A percentile compares a stretch with the other conserved stretches of the same genome.
phyloP scores from a whole-genome alignment of 179 eudicot genomes.

The Nepenthes alata region DNA sequence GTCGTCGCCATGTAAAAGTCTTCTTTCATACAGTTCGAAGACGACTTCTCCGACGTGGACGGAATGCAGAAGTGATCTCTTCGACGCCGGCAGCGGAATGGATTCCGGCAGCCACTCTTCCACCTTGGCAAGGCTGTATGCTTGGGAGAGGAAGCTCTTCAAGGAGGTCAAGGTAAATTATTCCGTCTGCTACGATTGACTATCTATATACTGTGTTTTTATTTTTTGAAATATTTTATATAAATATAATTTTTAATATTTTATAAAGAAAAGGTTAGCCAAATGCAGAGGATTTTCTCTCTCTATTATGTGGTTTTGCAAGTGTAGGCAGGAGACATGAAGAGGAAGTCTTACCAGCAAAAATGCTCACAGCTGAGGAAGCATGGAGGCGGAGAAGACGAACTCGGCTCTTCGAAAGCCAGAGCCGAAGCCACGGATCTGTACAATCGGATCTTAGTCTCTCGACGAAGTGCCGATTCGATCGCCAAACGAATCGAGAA shows the following conservation, averaged over 20 bases:
- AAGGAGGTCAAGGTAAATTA: constrained; percentile 42
- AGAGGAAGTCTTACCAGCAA: constrained; percentile 28
- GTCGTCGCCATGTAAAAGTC: constrained; percentile 33
- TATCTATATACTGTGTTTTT: no score
- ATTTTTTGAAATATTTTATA: no score
- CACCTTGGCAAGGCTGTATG: constrained; percentile 46
- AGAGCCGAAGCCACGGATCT: constrained; percentile 24
- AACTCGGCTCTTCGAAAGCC: constrained; percentile 10
- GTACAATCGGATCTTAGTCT: constrained; percentile 29
- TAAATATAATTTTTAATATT: no score
- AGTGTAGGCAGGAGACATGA: constrained; percentile 32
- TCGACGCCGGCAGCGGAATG: constrained; percentile 35
- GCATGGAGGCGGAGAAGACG: constrained; percentile 14
- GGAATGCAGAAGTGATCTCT: constrained; percentile 17
- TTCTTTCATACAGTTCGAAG: constrained; percentile 26
- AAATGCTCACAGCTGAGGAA: constrained; percentile 30
- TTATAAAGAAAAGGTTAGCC: no score
- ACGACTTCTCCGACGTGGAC: constrained; percentile 30
- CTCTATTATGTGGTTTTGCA: no score
- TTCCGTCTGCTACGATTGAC: no score
- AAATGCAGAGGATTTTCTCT: no score
- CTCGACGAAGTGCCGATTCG: constrained; percentile 27
- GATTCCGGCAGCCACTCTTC: constrained; percentile 48
- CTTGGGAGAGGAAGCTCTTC: constrained; percentile 62
- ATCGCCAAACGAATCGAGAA: constrained; percentile 40